Percentiles rank a stretch among this genome's conserved stretches.
Conservation (phyloP, 108 stramenopile genomes). For the Seminavis robusta region DNA sequence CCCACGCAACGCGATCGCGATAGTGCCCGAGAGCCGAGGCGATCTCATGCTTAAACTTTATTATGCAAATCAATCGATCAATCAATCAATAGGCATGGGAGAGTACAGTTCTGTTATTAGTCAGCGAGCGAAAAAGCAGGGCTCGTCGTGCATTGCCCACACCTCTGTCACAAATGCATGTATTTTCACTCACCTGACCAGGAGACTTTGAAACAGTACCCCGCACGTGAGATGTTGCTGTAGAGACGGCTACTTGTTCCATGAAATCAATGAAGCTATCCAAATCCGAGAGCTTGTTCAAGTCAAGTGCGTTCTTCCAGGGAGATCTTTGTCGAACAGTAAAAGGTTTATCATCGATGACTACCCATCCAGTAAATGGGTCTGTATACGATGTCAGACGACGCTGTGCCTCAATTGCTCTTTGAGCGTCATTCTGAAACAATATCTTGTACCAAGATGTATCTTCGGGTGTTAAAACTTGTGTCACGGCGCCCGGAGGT, state of each 20-base stretch:
- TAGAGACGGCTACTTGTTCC: constrained; percentile 45
- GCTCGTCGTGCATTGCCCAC: no score
- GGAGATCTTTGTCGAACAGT: constrained; percentile 56
- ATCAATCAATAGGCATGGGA: no score
- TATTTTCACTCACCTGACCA: no score
- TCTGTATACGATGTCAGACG: constrained; percentile 57
- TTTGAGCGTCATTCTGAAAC: constrained; percentile 49
- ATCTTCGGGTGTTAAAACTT: constrained; percentile 20
- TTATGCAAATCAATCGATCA: no score
- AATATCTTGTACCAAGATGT: constrained; percentile 48
- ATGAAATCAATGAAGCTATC: constrained; percentile 40
- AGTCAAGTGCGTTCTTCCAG: constrained; percentile 44
- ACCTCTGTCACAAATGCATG: no score
- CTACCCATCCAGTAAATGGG: constrained; percentile 51
- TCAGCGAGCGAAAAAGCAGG: no score
- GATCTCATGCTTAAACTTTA: constrained; percentile 69
- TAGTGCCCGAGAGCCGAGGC: constrained; percentile 32
- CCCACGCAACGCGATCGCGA: constrained; percentile 38
- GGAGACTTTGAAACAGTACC: constrained; percentile 55
- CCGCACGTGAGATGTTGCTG: constrained; percentile 60
- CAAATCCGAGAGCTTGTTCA: constrained; percentile 20
- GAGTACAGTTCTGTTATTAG: no score
- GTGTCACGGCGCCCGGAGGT: constrained; percentile 34
- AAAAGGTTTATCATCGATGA: constrained; percentile 34
- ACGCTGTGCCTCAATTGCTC: constrained; percentile 49